Evolutionary conservation across 805 yeast genomes (phyloP), one percentile per base, ranked within the genome.

Genomic region (Candida parachauliodes): DNA sequence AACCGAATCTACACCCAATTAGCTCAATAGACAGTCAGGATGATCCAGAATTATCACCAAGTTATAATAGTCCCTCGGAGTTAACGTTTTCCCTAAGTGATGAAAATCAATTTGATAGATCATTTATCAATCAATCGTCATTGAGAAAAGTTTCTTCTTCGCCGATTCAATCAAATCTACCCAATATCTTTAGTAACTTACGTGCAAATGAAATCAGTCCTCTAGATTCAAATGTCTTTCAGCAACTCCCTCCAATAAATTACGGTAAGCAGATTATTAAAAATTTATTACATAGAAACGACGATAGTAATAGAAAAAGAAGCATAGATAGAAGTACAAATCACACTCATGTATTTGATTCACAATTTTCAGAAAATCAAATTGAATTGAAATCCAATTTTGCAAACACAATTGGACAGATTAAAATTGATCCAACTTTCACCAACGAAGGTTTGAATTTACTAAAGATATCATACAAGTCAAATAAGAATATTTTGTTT

Each of bases 401-500:
- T 20, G 40, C 43, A 10, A 41, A 44, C 26, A 40, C 40, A 8
- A 42, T 45, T 5, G 53, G 49, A 7, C 44, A 39, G 21, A 41
- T 46, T n/a, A 49, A 50, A 26, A 58, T 69, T 9, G 74, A 83
- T 0, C 67, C 74, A 0, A 69, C 68, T 3, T 59, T 72, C n/a
- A 53, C 79, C 4, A 60, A 68, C 8, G 68, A 65, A 3, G 95
- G 95, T 0, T 52, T 85, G 11, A 72, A 80, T 2, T 60, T 87
- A 43, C 55, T 83, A 20, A 72, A 87, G 47, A 75, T 87, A 14
- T 84, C 95, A 2, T 82, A 79, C 38, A 77, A 77, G 45, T 84
- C 87, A 46, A 74, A 72, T 46, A 77, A 79, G 15, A 76, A 77
- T 48, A 65, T 87, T 12, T 52, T 59, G 7, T 75, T 86, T 43